Evolutionary conservation across 1,284 basidiomycete genomes (phyloP).

Genomic region (Sanguinoderma infundibulare): DNA sequence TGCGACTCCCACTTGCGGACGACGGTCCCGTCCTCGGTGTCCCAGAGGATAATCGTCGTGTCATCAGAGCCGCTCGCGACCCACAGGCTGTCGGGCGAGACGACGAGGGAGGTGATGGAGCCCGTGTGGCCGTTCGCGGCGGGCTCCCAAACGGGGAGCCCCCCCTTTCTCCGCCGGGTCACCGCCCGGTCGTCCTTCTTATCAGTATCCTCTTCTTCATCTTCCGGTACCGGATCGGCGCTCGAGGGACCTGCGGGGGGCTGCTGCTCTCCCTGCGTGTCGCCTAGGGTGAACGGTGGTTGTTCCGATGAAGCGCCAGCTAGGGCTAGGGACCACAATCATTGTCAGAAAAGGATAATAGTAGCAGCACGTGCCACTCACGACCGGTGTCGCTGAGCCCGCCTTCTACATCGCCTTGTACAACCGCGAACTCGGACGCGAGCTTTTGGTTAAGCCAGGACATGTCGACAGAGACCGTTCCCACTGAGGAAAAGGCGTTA

Average conservation of each 20-base stretch:
- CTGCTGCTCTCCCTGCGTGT: not conserved
- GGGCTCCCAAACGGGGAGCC: not conserved
- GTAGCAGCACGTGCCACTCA: not conserved
- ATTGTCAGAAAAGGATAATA: too few relatives aligned
- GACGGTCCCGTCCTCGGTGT: not conserved
- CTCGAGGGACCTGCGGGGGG: not conserved
- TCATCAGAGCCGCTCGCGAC: slow-evolving; percentile 26
- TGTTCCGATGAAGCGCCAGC: not conserved
- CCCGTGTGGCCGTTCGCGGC: slow-evolving; percentile 11
- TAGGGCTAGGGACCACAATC: not conserved
- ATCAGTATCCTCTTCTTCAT: not conserved
- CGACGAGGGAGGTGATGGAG: slow-evolving; percentile 15
- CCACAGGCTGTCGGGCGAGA: slow-evolving; percentile 24
- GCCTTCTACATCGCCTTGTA: not conserved
- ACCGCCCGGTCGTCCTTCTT: not conserved
- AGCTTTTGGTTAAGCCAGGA: not conserved
- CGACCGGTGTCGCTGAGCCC: not conserved
- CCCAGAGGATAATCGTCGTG: slow-evolving; percentile 21
- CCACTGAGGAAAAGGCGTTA: not conserved
- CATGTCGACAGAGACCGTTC: not conserved
- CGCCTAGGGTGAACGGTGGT: not conserved
- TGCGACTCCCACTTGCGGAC: slow-evolving; percentile 10
- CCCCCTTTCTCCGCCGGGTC: not conserved
- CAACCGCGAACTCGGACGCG: not conserved
- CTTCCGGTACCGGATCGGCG: not conserved